phyloP scores from a whole-genome alignment of 192 early-diverging fungal genomes.

The Helicostylum pulchrum region DNA sequence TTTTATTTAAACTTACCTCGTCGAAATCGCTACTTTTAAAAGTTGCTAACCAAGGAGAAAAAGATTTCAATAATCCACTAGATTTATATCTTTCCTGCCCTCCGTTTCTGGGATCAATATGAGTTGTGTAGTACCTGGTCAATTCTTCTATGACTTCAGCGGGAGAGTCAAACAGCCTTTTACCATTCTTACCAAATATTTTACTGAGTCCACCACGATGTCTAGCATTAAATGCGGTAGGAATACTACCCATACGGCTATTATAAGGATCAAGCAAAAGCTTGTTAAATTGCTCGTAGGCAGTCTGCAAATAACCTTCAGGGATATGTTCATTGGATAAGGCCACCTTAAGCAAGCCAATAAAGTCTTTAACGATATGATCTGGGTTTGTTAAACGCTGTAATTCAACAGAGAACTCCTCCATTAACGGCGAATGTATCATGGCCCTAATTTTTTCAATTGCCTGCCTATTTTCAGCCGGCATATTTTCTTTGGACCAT shows the following conservation, averaged over 20 bases:
- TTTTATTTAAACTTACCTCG: slow-evolving; percentile 18
- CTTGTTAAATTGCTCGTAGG: slow-evolving; percentile 52
- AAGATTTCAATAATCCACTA: slow-evolving; percentile 51
- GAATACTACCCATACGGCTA: slow-evolving; percentile 34
- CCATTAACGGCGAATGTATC: slow-evolving; percentile 45
- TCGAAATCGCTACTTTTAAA: slow-evolving; percentile 29
- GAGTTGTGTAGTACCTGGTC: no score
- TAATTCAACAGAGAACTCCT: slow-evolving; percentile 62
- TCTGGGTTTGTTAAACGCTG: slow-evolving; percentile 64
- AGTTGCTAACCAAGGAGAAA: slow-evolving; percentile 62
- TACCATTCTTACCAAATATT: slow-evolving; percentile 46
- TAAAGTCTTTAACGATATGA: slow-evolving; percentile 67
- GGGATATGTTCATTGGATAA: background rate
- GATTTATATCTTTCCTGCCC: slow-evolving; percentile 31
- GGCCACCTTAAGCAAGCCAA: slow-evolving; percentile 42
- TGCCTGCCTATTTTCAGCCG: slow-evolving; percentile 30
- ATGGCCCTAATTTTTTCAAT: slow-evolving; percentile 37
- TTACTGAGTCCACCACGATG: slow-evolving; percentile 41
- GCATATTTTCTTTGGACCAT: slow-evolving; percentile 31
- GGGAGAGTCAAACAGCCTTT: slow-evolving; percentile 41
- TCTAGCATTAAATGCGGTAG: slow-evolving; percentile 41
- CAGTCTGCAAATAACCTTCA: background rate
- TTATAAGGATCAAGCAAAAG: slow-evolving; percentile 45
- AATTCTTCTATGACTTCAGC: slow-evolving; percentile 45
- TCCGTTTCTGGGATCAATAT: no score